Base-by-base conservation (phyloP, 352 stramenopile species). In the Phytopythium chamaehyphon region DNA sequence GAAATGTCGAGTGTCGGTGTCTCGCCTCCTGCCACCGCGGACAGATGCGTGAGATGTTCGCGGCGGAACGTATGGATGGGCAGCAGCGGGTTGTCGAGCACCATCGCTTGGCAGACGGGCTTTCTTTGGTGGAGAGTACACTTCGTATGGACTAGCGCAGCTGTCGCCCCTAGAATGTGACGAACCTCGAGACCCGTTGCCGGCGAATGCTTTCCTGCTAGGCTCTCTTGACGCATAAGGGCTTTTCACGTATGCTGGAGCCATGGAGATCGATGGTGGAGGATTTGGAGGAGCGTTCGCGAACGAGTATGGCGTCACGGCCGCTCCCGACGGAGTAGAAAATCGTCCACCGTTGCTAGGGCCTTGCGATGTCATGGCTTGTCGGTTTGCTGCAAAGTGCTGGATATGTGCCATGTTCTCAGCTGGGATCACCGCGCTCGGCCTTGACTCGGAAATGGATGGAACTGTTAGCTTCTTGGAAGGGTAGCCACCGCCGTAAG, bases 331-430 rank as follows among this genome's bases (percentile, higher is more conserved):
- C 5, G 28, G 28, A 33, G 5, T 33, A 9, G 28, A 33, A 9
- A 33, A 33, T 33, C 28, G 28, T 33, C 28, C 28, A 7, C 39
- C 33, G 39, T 47, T 47, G 22, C 36, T 40, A 14, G 38, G 44
- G n/a, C 75, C 78, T 43, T 87, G 75, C 1, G 78, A 87, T 6
- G 73, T 87, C 56, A 87, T 70, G 11, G 75, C 83, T 42, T 71
- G 54, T 3, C 71, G 67, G 15, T 57, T 42, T 26, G 54, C 59
- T 14, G 69, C 59, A 35, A 74, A 65, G 12, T 74, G 55, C 16
- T 66, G 54, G 31, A 81, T 67, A 24, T 68, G 70, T 1, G 64
- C 74, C 58, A 79, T 61, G 58, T 69, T 63, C 6, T 81, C 69
- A 6, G 46, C 55, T 28, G 67, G 40, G 6, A 77, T 37, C 43